Evolutionary conservation across 345 rosid genomes (phyloP).

Genomic region (Eutrema japonicum): DNA sequence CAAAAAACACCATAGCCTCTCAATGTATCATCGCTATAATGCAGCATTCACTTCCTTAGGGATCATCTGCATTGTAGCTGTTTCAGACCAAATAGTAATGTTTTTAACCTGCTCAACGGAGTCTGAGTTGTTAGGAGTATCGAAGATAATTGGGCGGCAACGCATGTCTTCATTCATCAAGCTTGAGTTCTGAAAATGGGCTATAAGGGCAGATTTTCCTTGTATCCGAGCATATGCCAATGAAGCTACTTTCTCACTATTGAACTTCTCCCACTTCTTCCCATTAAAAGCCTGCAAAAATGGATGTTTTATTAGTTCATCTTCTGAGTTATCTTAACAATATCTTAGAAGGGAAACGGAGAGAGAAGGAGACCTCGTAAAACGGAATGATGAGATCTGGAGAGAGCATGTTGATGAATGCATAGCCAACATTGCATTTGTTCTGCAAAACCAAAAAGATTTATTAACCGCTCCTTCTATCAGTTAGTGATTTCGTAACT

Average conservation of each 20-base stretch:
- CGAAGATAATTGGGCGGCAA: conserved; percentile 83
- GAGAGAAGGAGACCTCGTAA: conserved; percentile 59
- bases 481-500: neutral
- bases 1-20: neutral
- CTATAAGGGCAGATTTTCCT: conserved; percentile 77
- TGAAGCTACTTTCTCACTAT: conserved; percentile 90
- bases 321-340: neutral
- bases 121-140: conserved; percentile 57
- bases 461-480: conserved; percentile 18
- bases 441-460: conserved; percentile 54
- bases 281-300: conserved; percentile 74
- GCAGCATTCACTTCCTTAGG: neutral
- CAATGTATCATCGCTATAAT: neutral
- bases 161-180: conserved; percentile 91
- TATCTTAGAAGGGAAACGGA: neutral
- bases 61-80: neutral
- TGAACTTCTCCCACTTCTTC: conserved; percentile 91
- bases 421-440: conserved; percentile 92
- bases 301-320: conserved; percentile 10
- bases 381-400: conserved; percentile 74
- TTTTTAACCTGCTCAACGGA: conserved; percentile 52
- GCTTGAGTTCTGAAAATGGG: conserved; percentile 88
- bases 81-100: conserved; percentile 8
- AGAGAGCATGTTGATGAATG: conserved; percentile 82
- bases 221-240: conserved; percentile 87